Base-by-base conservation (phyloP, 148 eudicot genomes). In the Tetragonia tetragonoides region DNA sequence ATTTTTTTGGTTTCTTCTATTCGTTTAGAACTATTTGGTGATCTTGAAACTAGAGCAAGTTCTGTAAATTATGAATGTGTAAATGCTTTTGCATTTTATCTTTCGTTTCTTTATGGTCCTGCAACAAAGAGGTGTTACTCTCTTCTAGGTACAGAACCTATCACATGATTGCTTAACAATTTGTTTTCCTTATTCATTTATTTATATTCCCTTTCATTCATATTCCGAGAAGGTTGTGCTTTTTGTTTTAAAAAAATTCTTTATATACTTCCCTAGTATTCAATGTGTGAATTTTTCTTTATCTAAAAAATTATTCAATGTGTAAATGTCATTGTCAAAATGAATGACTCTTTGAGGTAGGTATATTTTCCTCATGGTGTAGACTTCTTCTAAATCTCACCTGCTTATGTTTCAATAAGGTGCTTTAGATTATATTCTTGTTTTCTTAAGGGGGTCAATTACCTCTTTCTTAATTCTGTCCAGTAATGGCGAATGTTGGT, bases 151-250 rank as follows among this genome's bases (percentile, higher is more conserved):
- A 38, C 10, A 24, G 47, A 49, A 57, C n/a, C 12, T 69, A 53
- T 21, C 68, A 66, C 14, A 38, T 34, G 28, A 24, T 64, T 56
- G 53, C 46, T 71, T n/a, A 20, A 59, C 57, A 24, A 59, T 15
- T 61, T 40, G 3, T 7, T 47, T 53, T 65, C 10, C 23, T 57
- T 12, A 51, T 71, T 53, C 56, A 71, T n/a, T 40, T 40, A 28
- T 75, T 47, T 76, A 7, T 60, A 60, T 60, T 20, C 10, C 5
- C 64, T 28, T 53, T 10, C 54, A 37, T 71, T 47, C 49, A 28
- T 75, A 34, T 70, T 34, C 10, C 37, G 70, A 39, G 66, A 75
- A 70, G 73, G 62, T 20, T 53, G 41, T 54, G 21, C 16, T 65
- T 62, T 20, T 40, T 11, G 65, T 47, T 38, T 28, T 38, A 56